phyloP scores from a whole-genome alignment of 371 early-diverging fungal genomes.

The Lichtheimia ramosa region DNA sequence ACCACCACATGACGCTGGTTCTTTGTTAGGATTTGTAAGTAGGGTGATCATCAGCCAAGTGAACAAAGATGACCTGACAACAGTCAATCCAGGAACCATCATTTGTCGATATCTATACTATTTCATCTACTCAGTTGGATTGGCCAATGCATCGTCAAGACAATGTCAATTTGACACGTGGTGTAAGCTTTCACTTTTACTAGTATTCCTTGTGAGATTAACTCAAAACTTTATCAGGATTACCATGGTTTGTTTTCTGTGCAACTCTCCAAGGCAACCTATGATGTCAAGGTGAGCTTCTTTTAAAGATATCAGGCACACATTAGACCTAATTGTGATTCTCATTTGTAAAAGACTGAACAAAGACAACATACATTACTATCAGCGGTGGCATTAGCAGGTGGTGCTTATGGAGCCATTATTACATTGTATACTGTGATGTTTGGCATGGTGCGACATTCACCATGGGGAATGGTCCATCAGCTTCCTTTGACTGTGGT shows the following conservation, averaged over 20 bases:
- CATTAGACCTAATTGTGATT: not conserved
- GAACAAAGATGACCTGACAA: not conserved
- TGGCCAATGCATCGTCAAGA: conserved; percentile 28
- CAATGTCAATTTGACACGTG: conserved; percentile 16
- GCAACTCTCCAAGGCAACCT: conserved; percentile 29
- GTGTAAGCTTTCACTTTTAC: conserved; percentile 5
- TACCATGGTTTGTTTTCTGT: conserved; percentile 36
- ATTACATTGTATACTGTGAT: conserved; percentile 40
- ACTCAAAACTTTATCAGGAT: conserved; percentile 8
- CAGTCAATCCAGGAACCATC: conserved; percentile 19
- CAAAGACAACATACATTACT: conserved; percentile 38
- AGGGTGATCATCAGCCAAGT: not conserved
- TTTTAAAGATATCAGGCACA: not conserved
- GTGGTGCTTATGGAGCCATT: conserved; percentile 42
- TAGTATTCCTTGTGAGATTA: not conserved
- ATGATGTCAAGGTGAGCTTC: conserved; percentile 31
- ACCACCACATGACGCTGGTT: conserved; percentile 18
- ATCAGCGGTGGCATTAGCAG: conserved; percentile 36
- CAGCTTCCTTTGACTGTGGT: conserved; percentile 28
- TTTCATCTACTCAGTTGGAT: conserved; percentile 19
- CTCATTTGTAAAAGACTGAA: conserved; percentile 30
- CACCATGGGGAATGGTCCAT: conserved; percentile 43
- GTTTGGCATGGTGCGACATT: conserved; percentile 44
- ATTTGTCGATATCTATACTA: conserved; percentile 34
- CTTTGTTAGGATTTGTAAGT: conserved; percentile 38